Evolutionary conservation across 2,329 filamentous ascomycete genomes (phyloP).

Genomic region (Venturia oleaginea): DNA sequence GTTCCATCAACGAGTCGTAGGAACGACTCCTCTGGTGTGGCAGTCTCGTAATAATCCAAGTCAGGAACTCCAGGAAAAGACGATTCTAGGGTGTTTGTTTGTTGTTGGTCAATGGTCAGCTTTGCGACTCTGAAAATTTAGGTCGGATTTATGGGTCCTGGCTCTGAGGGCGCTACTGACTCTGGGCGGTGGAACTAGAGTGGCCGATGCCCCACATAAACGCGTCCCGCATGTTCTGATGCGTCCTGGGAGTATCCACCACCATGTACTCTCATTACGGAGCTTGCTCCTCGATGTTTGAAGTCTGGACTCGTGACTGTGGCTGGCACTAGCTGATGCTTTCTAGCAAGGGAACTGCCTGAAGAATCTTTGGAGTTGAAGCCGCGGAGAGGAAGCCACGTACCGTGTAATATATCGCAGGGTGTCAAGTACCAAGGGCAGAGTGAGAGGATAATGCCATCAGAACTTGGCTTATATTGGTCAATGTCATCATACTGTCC

Average conservation of each 20-base stretch:
- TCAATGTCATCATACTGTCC: not conserved
- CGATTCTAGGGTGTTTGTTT: not conserved
- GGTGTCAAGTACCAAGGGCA: not conserved
- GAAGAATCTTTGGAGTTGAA: not conserved
- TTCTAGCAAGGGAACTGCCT: not conserved
- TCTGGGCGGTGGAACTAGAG: not conserved
- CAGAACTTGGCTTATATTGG: not conserved
- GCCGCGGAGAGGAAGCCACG: not conserved
- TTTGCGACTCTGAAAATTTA: not conserved
- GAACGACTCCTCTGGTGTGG: too few relatives aligned
- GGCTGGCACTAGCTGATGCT: not conserved
- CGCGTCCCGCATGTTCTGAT: not conserved
- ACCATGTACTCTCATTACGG: not conserved
- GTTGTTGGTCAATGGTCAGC: not conserved
- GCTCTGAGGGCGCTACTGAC: not conserved
- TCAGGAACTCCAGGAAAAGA: too few relatives aligned
- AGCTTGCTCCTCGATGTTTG: not conserved
- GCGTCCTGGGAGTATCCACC: not conserved
- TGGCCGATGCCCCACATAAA: not conserved
- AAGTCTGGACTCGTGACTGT: not conserved
- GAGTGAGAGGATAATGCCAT: not conserved
- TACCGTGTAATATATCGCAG: not conserved
- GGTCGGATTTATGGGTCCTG: not conserved
- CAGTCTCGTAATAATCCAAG: too few relatives aligned
- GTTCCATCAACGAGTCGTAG: too few relatives aligned